Evolutionary conservation across 2,329 filamentous ascomycete genomes (phyloP).

Genomic region (Fusarium sp.): DNA sequence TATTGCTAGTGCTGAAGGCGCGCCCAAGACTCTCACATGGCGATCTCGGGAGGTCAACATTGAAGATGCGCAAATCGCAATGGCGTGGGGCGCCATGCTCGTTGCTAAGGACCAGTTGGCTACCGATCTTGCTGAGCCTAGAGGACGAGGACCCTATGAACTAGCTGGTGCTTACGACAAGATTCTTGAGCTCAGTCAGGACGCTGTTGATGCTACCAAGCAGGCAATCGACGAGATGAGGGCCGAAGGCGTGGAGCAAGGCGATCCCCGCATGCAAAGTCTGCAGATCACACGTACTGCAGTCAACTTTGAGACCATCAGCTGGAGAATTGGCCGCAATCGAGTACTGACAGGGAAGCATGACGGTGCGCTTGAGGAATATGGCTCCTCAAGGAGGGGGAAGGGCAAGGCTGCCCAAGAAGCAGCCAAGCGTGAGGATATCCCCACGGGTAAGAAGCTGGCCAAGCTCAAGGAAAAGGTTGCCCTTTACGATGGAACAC

Average conservation of each 20-base stretch:
- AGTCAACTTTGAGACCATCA: slow-evolving; percentile 92
- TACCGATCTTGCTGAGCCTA: slow-evolving; percentile 58
- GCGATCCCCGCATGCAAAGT: slow-evolving; percentile 89
- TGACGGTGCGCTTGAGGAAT: slow-evolving; percentile 75
- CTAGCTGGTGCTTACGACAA: slow-evolving; percentile 90
- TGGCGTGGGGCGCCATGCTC: slow-evolving; percentile 78
- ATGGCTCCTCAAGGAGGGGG: slow-evolving; percentile 63
- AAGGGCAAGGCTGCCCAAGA: slow-evolving; percentile 51
- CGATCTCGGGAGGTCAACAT: slow-evolving; percentile 85
- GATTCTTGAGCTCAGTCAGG: slow-evolving; percentile 89
- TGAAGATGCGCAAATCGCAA: slow-evolving; percentile 91
- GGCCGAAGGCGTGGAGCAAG: slow-evolving; percentile 83
- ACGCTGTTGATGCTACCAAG: slow-evolving; percentile 93
- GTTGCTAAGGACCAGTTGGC: slow-evolving; percentile 62
- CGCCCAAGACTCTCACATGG: slow-evolving; percentile 85
- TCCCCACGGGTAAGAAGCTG: slow-evolving; percentile 79
- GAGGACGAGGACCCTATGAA: slow-evolving; percentile 66
- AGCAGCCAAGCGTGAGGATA: slow-evolving; percentile 62
- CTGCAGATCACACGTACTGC: slow-evolving; percentile 92
- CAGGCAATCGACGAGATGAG: slow-evolving; percentile 90
- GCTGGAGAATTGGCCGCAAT: slow-evolving; percentile 94
- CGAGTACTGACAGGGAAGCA: slow-evolving; percentile 84
- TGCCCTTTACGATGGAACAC: slow-evolving; percentile 88
- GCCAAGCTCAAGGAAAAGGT: slow-evolving; percentile 85
- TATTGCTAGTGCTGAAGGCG: slow-evolving; percentile 61